Percentiles rank a stretch among this genome's conserved stretches.
phyloP scores from a whole-genome alignment of 2,329 filamentous ascomycete species.

The Penicillium olsonii region DNA sequence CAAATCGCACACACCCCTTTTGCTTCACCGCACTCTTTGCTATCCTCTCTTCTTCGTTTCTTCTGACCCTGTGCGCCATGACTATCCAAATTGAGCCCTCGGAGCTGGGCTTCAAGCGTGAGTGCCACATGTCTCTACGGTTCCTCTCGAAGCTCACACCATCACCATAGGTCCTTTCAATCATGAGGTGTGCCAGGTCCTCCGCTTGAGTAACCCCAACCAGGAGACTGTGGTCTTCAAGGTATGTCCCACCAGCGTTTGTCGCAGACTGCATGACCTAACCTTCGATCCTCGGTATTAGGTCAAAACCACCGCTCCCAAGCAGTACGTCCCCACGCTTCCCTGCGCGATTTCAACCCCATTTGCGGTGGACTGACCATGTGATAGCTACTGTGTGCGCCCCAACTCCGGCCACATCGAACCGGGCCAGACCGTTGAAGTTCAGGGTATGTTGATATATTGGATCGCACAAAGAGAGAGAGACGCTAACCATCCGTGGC shows the following conservation, averaged over 20 bases:
- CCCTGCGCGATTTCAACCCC: conserved; percentile 8
- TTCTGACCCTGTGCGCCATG: conserved; percentile 59
- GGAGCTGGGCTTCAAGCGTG: conserved; percentile 92
- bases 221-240: conserved; percentile 65
- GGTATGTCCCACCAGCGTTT: conserved; percentile 41
- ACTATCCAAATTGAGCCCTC: conserved; percentile 89
- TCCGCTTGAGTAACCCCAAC: conserved; percentile 61
- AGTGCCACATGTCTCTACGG: conserved; percentile 23
- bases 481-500: conserved; percentile 27
- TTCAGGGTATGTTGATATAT: conserved; percentile 66
- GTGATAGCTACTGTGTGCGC: conserved; percentile 85
- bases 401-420: conserved; percentile 97
- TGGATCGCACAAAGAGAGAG: neutral
- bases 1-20: conserved; percentile 9
- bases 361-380: conserved; percentile 22
- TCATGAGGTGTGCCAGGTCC: conserved; percentile 63
- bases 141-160: conserved; percentile 22
- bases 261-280: conserved; percentile 23
- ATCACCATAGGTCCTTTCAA: conserved; percentile 59
- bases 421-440: conserved; percentile 84
- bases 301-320: conserved; percentile 99
- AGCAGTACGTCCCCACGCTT: conserved; percentile 71
- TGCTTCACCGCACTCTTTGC: neutral
- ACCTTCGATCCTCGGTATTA: conserved; percentile 41
- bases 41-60: neutral